Conservation (phyloP, 2,329 filamentous ascomycete genomes). For the Diaporthe humulicola region DNA sequence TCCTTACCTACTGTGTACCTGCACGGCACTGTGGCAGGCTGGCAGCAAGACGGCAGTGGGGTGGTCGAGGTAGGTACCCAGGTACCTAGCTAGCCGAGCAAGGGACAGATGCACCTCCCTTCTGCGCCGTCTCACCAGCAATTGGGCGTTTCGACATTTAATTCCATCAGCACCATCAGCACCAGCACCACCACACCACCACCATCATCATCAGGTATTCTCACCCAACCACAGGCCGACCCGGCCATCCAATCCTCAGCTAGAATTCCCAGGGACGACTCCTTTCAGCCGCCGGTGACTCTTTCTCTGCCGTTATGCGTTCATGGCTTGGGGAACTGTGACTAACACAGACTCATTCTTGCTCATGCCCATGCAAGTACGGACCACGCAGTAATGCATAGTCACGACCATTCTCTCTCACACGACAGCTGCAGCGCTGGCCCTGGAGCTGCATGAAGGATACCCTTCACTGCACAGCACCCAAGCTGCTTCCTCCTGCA, state of each 20-base stretch:
- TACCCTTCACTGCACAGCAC: neutral
- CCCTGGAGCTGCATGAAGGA: neutral
- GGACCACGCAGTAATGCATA: neutral
- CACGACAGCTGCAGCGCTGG: conserved; percentile 1
- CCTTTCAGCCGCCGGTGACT: conserved; percentile 33
- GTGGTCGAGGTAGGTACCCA: neutral
- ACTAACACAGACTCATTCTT: conserved; percentile 1
- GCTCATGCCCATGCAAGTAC: neutral
- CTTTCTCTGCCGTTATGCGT: neutral
- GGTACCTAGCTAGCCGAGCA: neutral
- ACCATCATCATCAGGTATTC: neutral
- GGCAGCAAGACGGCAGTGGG: neutral
- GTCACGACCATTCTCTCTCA: neutral
- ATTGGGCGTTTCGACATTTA: neutral
- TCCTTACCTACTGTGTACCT: neutral
- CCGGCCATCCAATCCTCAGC: conserved; percentile 31
- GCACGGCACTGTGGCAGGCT: neutral
- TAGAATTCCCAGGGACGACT: conserved; percentile 31
- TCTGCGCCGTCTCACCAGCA: conserved; percentile 20
- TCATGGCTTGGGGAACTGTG: conserved; percentile 1
- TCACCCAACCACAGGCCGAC: conserved; percentile 25
- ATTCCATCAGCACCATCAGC: neutral
- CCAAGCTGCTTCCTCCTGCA: conserved; percentile 17
- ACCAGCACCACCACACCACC: neutral
- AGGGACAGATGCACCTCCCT: neutral